Evolutionary conservation across 768 basidiomycete genomes (phyloP), one percentile per base, ranked within the genome.

Genomic region (Termitomyces bulborhizus): DNA sequence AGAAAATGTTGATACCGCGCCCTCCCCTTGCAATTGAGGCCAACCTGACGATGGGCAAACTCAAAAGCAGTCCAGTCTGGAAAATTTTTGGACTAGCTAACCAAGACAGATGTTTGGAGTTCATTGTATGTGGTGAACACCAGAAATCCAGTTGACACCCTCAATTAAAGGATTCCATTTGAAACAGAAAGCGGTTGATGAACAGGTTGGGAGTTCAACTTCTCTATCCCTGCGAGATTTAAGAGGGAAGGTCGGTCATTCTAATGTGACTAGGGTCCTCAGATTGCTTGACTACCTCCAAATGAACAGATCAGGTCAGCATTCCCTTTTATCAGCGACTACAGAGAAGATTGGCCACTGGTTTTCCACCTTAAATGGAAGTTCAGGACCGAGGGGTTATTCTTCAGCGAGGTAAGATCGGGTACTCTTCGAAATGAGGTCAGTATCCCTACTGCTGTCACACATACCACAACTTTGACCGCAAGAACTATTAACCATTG

Each of bases 271-370:
- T 24, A 15, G 4, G 4, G 9, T 26, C 24, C n/a, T 6, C 11
- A 26, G 1, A 13, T 43, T 18, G 16, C 6, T 24, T 26, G 42
- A 26, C 2, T 9, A 41, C 15, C 16, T 27, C 26, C 15, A 16
- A 21, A 44, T 27, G 26, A 6, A 24, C 15, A 44, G 43, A 27
- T 44, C 15, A 27, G 43, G 7, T 27, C 26, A 6, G 26, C 24
- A 3, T 27, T 44, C 43, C 58, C 58, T 8, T 44, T 47, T 15
- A 46, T 59, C 13, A 42, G 27, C 0, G 41, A 47, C 9, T 66
- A 64, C 49, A 54, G 62, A 40, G 55, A 64, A 39, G 55, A 58
- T 13, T 68, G 68, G 66, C 66, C 66, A 0, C 57, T 69, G 21
- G 54, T 59, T 8, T 58, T 66, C 40, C 66, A 64, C 26, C 26